Evolutionary conservation across 441 rosid genomes (phyloP), one percentile per base, ranked within the genome.

Genomic region (Lepidium campestre): DNA sequence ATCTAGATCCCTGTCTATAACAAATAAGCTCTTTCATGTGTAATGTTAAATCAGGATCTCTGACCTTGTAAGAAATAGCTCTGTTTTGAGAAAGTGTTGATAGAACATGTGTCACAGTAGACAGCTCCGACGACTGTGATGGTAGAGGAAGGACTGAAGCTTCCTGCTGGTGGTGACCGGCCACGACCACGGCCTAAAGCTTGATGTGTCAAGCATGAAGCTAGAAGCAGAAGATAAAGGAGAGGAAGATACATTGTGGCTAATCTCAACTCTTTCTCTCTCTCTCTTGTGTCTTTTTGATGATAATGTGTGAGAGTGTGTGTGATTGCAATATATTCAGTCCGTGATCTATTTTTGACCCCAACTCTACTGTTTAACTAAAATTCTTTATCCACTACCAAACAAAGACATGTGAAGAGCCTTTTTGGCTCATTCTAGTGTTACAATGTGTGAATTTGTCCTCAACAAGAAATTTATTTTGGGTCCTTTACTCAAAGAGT

Each of bases 401-500:
- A 79, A 89, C 93, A 87, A 84, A 82, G 86, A 83, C 96, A 89
- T 84, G 93, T 89, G 93, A 89, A 82, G 78, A 71, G 57, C 34
- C 47, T 25, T 66, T 66, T 88, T 83, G 89, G 85, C 79, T 36
- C 80, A 44, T 75, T 79, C 81, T 73, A 81, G 34, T 57, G 49
- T 68, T 44, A 49, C 67, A 58, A 32, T 58, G 68, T 45, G 39
- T 44, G 52, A 56, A 59, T 59, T 36, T 23, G n/a, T 59, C 67
- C 52, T 59, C 44, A 2, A 42, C 25, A 65, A 58, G 57, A 72
- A 15, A 50, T 50, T 37, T 52, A 6, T 32, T 65, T 49, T 18
- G 66, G 57, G 57, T 72, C 41, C 61, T 65, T 48, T 40, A 42
- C 65, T 42, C 32, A 18, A 72, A 35, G 10, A 36, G 42, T 62